phyloP scores from a whole-genome alignment of 2,329 filamentous ascomycete genomes.

The Fusarium subglutinans region DNA sequence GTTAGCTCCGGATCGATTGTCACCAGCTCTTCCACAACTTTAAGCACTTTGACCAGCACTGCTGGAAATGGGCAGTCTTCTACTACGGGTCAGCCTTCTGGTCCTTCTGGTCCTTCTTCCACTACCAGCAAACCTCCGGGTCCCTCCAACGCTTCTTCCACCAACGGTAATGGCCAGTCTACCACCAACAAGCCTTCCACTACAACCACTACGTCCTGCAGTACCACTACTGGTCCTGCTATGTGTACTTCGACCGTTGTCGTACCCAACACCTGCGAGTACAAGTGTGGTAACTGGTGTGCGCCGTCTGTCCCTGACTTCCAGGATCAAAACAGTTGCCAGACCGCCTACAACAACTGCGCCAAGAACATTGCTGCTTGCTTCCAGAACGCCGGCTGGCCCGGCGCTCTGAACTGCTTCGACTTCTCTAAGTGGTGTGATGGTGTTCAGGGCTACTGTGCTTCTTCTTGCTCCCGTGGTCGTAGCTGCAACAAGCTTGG shows the following conservation, averaged over 20 bases:
- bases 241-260: conserved; percentile 59
- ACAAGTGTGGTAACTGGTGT: conserved; percentile 65
- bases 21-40: conserved; percentile 43
- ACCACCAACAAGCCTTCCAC: conserved; percentile 27
- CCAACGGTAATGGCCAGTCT: conserved; percentile 23
- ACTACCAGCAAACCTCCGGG: conserved; percentile 1
- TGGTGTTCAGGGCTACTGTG: conserved; percentile 57
- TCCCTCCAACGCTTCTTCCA: conserved; percentile 14
- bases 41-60: conserved; percentile 49
- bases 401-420: conserved; percentile 59
- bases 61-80: conserved; percentile 9
- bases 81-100: conserved; percentile 10
- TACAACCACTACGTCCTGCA: conserved; percentile 36
- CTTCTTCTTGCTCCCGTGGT: conserved; percentile 45
- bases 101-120: background rate
- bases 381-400: conserved; percentile 62
- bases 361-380: conserved; percentile 59
- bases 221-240: conserved; percentile 50
- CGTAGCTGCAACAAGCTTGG: conserved; percentile 53
- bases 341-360: conserved; percentile 55
- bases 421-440: conserved; percentile 61
- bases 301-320: conserved; percentile 60
- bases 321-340: conserved; percentile 54
- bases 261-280: conserved; percentile 61
- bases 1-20: conserved; percentile 34